Percentiles rank a stretch among this genome's conserved stretches.
phyloP scores from a whole-genome alignment of 2,329 filamentous ascomycete species.

The Ophiostoma tasmaniense region DNA sequence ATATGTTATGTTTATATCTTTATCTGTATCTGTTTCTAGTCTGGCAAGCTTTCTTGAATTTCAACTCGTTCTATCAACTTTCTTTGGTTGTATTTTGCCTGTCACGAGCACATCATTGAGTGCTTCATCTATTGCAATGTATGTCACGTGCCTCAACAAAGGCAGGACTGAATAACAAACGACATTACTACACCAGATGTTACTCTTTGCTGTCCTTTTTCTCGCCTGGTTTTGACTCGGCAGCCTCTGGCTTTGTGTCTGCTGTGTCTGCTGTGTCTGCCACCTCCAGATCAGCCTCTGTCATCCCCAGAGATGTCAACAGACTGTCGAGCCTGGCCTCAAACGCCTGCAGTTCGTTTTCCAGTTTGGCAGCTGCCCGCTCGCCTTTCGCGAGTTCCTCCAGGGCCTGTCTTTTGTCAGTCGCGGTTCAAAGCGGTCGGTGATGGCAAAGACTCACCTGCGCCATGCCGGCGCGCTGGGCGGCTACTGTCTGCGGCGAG shows the following conservation, averaged over 20 bases:
- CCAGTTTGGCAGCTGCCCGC: slow-evolving; percentile 44
- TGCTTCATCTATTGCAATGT: no score
- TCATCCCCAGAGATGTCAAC: slow-evolving; percentile 39
- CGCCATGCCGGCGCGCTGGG: slow-evolving; percentile 13
- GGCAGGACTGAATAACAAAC: no score
- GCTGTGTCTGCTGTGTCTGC: neutral
- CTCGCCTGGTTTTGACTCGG: neutral
- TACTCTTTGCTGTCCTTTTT: neutral
- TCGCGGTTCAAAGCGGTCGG: neutral
- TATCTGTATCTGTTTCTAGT: neutral
- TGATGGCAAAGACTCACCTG: slow-evolving; percentile 14
- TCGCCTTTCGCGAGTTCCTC: slow-evolving; percentile 38
- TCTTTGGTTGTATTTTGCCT: no score
- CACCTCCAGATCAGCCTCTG: slow-evolving; percentile 12
- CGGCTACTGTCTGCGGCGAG: slow-evolving; percentile 8
- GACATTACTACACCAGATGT: no score
- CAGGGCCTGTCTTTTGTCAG: slow-evolving; percentile 13
- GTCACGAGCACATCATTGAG: no score
- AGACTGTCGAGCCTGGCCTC: slow-evolving; percentile 49
- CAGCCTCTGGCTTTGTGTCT: neutral
- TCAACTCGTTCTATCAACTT: neutral
- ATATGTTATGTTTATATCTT: neutral
- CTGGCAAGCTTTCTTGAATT: neutral
- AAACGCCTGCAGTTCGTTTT: slow-evolving; percentile 43
- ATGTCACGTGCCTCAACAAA: no score